Evolutionary conservation across 148 eudicot species (phyloP).

Genomic region (Gaultheria prostrata): DNA sequence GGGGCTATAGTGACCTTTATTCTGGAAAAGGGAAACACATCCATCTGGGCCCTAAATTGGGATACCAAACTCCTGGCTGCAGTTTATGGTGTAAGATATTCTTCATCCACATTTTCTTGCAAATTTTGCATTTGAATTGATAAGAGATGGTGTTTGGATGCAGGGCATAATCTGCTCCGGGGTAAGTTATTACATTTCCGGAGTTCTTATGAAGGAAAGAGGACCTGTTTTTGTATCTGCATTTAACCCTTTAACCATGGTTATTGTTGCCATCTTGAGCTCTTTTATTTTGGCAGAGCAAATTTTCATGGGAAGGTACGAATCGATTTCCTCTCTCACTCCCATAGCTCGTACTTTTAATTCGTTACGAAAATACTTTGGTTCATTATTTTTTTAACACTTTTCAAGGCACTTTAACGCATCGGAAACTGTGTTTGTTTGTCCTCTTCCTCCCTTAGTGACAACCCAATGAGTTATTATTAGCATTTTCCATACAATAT

Average conservation of each 20-base stretch:
- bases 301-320: conserved; percentile 61
- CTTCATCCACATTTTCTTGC: background rate
- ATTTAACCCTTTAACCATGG: conserved; percentile 74
- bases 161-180: conserved; percentile 87
- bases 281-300: conserved; percentile 62
- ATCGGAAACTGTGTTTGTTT: too few species aligned
- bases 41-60: conserved; percentile 60
- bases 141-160: conserved; percentile 10
- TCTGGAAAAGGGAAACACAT: conserved; percentile 45
- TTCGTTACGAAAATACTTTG: too few species aligned
- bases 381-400: background rate
- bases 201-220: conserved; percentile 53
- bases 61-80: conserved; percentile 57
- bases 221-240: conserved; percentile 90
- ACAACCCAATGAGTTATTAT: too few species aligned
- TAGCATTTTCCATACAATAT: too few species aligned
- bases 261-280: conserved; percentile 65
- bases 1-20: conserved; percentile 47
- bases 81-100: conserved; percentile 53
- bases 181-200: conserved; percentile 53
- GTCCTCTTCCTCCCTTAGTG: too few species aligned
- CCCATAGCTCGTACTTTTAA: too few species aligned
- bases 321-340: background rate
- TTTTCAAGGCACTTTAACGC: too few species aligned
- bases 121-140: background rate